Evolutionary conservation across 345 rosid species (phyloP), one percentile per base, ranked within the genome.

Genomic region (Hevea brasiliensis): DNA sequence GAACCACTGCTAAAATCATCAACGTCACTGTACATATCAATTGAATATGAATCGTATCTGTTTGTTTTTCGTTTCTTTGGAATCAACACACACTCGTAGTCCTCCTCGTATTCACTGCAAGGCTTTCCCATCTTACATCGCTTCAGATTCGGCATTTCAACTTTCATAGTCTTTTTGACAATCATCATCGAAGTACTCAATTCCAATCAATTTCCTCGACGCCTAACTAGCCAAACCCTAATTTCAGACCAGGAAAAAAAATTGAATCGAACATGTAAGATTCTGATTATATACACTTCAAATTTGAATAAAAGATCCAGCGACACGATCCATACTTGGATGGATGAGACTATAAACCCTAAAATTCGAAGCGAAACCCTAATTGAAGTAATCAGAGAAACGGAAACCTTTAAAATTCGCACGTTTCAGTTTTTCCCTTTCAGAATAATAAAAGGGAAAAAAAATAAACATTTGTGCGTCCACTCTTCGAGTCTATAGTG

Each of bases 91-190:
- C 41, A 76, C 61, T 84, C 86, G 3, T 75, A 69, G 21, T 80
- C 87, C 32, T 75, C 87, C 40, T 73, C 84, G 29, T 77, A 77
- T 51, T 83, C 92, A 60, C 72, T 73, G 44, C 73, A 81, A 71
- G 83, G 26, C 47, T 77, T 88, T 35, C 76, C 91, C 50, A 77
- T 72, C 81, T 81, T 86, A 85, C 86, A 81, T 73, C 86, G 83
- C 81, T 85, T 87, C 78, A 86, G 61, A 76, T 81, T 84, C 75
- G 84, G 89, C 84, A 85, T 88, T 79, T 81, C 92, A 37, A 85
- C 78, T 74, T 82, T 84, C 79, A 67, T 65, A 7, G 83, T 82
- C 70, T 86, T 89, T 73, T 90, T 85, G 56, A 85, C 73, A 79
- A 92, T 88, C 98, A 94, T 92, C 67, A 78, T 75, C 82, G 59